Evolutionary conservation across 192 early-diverging fungal genomes (phyloP).

Genomic region (Jimgerdemannia flammicorona): DNA sequence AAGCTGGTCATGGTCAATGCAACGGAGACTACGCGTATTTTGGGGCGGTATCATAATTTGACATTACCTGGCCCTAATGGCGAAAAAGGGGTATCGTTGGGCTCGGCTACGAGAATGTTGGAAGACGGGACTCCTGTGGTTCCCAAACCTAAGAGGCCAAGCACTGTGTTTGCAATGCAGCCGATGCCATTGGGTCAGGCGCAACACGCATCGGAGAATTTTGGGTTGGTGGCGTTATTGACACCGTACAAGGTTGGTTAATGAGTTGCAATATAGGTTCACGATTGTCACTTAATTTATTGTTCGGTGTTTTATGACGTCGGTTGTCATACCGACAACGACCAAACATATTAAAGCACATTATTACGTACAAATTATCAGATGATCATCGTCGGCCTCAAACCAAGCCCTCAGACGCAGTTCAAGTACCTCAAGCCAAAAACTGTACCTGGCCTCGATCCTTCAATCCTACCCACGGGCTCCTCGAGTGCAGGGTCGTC

Average conservation of each 20-base stretch:
- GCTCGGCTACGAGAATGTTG: neutral
- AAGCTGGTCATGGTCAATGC: constrained; percentile 58
- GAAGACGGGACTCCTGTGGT: neutral
- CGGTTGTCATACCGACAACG: too few species aligned
- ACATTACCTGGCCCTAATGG: constrained; percentile 5
- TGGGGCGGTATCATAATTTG: constrained; percentile 49
- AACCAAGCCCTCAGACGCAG: constrained; percentile 52
- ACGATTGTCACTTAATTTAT: too few species aligned
- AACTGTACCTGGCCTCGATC: constrained; percentile 1
- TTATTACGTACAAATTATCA: constrained; percentile 4
- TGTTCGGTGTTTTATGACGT: too few species aligned
- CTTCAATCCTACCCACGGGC: neutral
- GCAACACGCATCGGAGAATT: constrained; percentile 49
- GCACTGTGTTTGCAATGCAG: constrained; percentile 56
- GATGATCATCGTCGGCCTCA: constrained; percentile 56
- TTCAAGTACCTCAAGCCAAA: constrained; percentile 54
- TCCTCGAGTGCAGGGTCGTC: neutral
- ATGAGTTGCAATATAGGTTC: too few species aligned
- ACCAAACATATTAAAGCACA: too few species aligned
- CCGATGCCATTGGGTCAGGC: constrained; percentile 52
- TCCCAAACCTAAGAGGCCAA: constrained; percentile 42
- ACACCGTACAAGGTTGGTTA: constrained; percentile 53
- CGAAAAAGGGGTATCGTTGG: constrained; percentile 5
- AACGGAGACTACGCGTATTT: constrained; percentile 48
- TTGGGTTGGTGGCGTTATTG: constrained; percentile 54